Evolutionary conservation across 805 yeast genomes (phyloP).

Genomic region (Myxozyma neotropica): DNA sequence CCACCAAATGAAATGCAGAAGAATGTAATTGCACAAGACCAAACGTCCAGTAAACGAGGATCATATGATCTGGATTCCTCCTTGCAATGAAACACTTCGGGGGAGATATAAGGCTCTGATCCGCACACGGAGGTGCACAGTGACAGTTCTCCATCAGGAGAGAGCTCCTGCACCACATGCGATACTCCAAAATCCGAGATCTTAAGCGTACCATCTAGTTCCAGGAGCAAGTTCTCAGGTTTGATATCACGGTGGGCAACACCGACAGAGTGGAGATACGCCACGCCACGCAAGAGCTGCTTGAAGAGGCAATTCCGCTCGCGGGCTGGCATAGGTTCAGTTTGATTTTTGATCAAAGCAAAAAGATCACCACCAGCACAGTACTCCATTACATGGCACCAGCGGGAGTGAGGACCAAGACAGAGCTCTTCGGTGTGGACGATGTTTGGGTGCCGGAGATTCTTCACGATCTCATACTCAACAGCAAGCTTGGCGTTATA

Average conservation of each 20-base stretch:
- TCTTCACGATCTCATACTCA: constrained; percentile 80
- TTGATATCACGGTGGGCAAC: constrained; percentile 87
- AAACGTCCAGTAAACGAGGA: constrained; percentile 78
- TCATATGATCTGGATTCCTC: constrained; percentile 52
- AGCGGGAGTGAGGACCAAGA: constrained; percentile 34
- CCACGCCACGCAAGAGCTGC: constrained; percentile 79
- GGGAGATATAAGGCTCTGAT: constrained; percentile 87
- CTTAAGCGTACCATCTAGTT: constrained; percentile 71
- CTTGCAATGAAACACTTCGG: constrained; percentile 57
- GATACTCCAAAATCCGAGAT: constrained; percentile 89
- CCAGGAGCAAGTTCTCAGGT: constrained; percentile 79
- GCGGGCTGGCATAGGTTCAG: constrained; percentile 71
- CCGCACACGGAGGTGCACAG: constrained; percentile 79
- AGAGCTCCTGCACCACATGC: constrained; percentile 56
- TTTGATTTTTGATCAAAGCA: constrained; percentile 68
- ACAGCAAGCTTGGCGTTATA: constrained; percentile 74
- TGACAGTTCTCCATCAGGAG: constrained; percentile 54
- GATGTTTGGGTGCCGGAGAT: constrained; percentile 75
- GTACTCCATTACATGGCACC: constrained; percentile 62
- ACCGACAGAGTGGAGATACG: constrained; percentile 88
- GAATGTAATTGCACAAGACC: constrained; percentile 93
- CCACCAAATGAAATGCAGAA: constrained; percentile 69
- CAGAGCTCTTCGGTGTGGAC: constrained; percentile 70
- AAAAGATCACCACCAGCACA: constrained; percentile 87
- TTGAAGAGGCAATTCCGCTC: constrained; percentile 92